Evolutionary conservation across 2,329 filamentous ascomycete species (phyloP).

Genomic region (Pseudogymnoascus sp.): DNA sequence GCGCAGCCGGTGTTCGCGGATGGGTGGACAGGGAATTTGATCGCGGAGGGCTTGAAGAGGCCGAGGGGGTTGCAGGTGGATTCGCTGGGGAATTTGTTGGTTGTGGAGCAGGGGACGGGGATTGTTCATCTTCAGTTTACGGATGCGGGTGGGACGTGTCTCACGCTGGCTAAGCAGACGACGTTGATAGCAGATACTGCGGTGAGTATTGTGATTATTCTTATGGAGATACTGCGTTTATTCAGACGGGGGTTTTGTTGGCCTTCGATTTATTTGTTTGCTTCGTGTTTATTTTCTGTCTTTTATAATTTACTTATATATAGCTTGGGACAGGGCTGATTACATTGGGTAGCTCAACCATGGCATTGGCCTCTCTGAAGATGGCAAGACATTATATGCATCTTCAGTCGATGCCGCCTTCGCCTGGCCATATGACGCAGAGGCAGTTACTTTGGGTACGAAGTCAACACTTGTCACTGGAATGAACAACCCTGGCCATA

Average conservation of each 20-base stretch:
- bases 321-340: not conserved
- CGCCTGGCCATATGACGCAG: constrained; percentile 56
- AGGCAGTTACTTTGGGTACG: constrained; percentile 36
- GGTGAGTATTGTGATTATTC: constrained; percentile 12
- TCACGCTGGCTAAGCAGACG: constrained; percentile 20
- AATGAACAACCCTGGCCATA: constrained; percentile 55
- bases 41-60: constrained; percentile 21
- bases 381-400: constrained; percentile 46
- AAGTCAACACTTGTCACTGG: constrained; percentile 48
- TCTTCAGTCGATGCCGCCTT: constrained; percentile 52
- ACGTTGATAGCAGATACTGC: constrained; percentile 17
- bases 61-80: constrained; percentile 29
- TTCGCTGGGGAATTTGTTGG: constrained; percentile 24
- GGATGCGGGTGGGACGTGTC: constrained; percentile 21
- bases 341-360: constrained; percentile 42
- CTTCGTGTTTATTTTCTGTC: not conserved
- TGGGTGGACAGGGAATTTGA: constrained; percentile 26
- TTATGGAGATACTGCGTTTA: not conserved
- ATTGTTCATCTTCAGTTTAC: constrained; percentile 23
- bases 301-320: not conserved
- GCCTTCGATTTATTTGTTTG: not conserved
- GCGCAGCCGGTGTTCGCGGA: constrained; percentile 18
- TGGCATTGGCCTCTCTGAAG: constrained; percentile 43
- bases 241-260: not conserved
- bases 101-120: constrained; percentile 24